A percentile compares a stretch with the other conserved stretches of the same genome.
These are phyloP conservation scores for Phytopythium chamaehyphon DNA, from an alignment of 352 stramenopile genomes.

Conservation along the genomic window DNA sequence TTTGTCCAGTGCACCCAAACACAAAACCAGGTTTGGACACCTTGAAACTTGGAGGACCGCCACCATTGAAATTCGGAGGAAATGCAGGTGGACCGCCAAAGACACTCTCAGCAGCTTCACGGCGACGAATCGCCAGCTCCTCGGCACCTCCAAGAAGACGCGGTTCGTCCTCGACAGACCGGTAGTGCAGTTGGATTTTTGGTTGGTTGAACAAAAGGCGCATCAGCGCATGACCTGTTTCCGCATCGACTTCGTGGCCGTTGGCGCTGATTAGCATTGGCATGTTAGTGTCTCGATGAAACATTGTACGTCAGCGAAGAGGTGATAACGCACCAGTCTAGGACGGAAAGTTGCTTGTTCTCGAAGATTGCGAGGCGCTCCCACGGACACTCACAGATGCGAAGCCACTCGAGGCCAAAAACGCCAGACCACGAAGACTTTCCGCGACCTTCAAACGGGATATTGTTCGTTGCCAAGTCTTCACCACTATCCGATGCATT, in stretches of 20 bases:
- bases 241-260: constrained; percentile 55
- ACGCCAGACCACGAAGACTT: constrained; percentile 49
- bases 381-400: constrained; percentile 86
- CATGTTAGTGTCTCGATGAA: too few relatives aligned
- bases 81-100: constrained; percentile 19
- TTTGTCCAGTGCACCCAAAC: constrained; percentile 71
- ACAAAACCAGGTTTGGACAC: constrained; percentile 67
- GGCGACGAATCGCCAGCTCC: constrained; percentile 64
- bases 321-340: constrained; percentile 35
- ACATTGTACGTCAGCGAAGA: too few relatives aligned
- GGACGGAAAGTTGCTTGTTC: constrained; percentile 55
- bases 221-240: constrained; percentile 68
- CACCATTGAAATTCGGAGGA: background rate
- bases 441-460: constrained; percentile 59
- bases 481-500: constrained; percentile 25
- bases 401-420: constrained; percentile 80
- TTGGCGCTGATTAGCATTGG: constrained; percentile 65
- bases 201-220: constrained; percentile 78
- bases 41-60: constrained; percentile 33
- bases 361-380: constrained; percentile 71
- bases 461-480: constrained; percentile 35
- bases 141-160: constrained; percentile 65
- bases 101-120: constrained; percentile 72
- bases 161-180: constrained; percentile 79
- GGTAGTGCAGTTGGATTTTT: constrained; percentile 79